These are phyloP conservation scores for Cenococcum geophilum DNA, from an alignment of 495 filamentous ascomycete genomes.

Conservation along the genomic window DNA sequence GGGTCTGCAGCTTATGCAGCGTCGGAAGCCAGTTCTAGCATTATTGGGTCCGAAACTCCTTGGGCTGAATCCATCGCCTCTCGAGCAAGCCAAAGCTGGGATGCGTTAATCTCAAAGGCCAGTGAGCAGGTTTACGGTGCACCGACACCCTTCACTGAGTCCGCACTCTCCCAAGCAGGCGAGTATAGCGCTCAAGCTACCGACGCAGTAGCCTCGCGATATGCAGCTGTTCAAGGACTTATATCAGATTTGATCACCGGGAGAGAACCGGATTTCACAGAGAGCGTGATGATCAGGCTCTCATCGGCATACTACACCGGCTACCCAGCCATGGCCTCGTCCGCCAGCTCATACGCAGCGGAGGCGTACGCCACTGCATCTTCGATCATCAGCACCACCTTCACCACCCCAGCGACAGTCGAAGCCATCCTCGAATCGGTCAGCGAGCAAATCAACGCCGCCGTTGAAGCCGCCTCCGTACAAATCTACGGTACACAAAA, in stretches of 20 bases:
- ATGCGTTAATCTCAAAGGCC: constrained; percentile 57
- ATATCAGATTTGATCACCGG: constrained; percentile 71
- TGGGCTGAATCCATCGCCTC: constrained; percentile 45
- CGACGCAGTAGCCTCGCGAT: constrained; percentile 52
- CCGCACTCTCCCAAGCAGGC: constrained; percentile 37
- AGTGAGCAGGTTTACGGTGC: constrained; percentile 69
- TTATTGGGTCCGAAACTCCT: constrained; percentile 44
- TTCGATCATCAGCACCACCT: constrained; percentile 46
- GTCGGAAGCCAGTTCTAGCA: constrained; percentile 35
- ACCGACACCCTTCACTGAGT: constrained; percentile 58
- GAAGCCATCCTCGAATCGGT: constrained; percentile 54
- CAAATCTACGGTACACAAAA: constrained; percentile 56
- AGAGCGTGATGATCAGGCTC: constrained; percentile 69
- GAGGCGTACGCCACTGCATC: constrained; percentile 55
- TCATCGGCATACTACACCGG: constrained; percentile 57
- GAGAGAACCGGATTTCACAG: constrained; percentile 74
- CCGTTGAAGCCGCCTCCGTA: constrained; percentile 53
- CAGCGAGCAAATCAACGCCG: constrained; percentile 51
- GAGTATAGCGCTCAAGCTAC: constrained; percentile 46
- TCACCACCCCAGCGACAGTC: constrained; percentile 53
- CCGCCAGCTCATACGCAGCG: constrained; percentile 51
- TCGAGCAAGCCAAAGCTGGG: constrained; percentile 58
- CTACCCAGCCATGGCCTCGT: constrained; percentile 46
- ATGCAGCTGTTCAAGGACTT: constrained; percentile 61
- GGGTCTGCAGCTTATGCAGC: constrained; percentile 30